These are phyloP conservation scores for Penicillium sp. DNA, from an alignment of 2,329 filamentous ascomycete genomes.

Conservation along the genomic window DNA sequence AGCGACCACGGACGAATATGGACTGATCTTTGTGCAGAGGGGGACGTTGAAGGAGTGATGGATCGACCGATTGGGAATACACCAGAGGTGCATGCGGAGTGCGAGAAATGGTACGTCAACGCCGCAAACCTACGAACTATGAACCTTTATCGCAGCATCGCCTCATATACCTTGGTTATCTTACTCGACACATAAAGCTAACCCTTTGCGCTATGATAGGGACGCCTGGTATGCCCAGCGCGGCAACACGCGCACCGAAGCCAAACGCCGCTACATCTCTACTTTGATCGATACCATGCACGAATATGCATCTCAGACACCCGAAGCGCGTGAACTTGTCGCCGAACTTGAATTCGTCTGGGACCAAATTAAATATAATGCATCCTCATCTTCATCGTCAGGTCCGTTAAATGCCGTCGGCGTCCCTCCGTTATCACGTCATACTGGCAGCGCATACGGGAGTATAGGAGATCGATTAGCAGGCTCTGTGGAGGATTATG, in stretches of 20 bases:
- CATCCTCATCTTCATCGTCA: slow-evolving; percentile 57
- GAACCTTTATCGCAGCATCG: background rate
- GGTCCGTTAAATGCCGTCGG: slow-evolving; percentile 31
- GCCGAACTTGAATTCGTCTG: slow-evolving; percentile 97
- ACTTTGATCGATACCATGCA: slow-evolving; percentile 97
- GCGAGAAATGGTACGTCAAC: slow-evolving; percentile 63
- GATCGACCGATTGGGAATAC: slow-evolving; percentile 66
- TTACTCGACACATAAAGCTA: background rate
- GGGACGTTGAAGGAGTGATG: slow-evolving; percentile 93
- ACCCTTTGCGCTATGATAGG: slow-evolving; percentile 44
- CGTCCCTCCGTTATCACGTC: slow-evolving; percentile 30
- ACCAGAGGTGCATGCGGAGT: slow-evolving; percentile 54
- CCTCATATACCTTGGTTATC: too few relatives aligned
- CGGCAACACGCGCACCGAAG: slow-evolving; percentile 81
- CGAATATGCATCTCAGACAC: slow-evolving; percentile 79
- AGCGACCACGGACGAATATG: background rate
- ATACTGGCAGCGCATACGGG: slow-evolving; percentile 33
- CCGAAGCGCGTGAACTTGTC: slow-evolving; percentile 81
- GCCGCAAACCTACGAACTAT: background rate
- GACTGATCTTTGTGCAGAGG: slow-evolving; percentile 57
- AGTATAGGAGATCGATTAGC: slow-evolving; percentile 39
- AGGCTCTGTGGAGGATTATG: slow-evolving; percentile 34
- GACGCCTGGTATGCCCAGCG: slow-evolving; percentile 93
- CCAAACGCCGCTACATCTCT: slow-evolving; percentile 90
- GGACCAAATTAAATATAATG: slow-evolving; percentile 94